Evolutionary conservation across 176 grass and related monocot species (phyloP).

Genomic region (Oryza glumipatula): DNA sequence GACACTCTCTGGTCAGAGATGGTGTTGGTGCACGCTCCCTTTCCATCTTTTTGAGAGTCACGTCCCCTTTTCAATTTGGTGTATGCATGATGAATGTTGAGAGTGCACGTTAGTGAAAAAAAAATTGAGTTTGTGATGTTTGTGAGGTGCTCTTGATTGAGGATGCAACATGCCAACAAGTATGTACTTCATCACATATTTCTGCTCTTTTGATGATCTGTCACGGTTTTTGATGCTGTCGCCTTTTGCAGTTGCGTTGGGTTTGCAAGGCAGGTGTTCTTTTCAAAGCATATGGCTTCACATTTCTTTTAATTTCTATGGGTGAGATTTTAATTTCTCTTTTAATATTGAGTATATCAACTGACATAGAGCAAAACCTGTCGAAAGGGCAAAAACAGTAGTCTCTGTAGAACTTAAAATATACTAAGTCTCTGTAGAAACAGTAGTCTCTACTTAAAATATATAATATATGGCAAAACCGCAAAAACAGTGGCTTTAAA

Average conservation of each 20-base stretch:
- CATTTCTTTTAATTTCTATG: neutral
- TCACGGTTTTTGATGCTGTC: neutral
- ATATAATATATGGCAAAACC: no score
- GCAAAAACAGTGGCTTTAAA: neutral
- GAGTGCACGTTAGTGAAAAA: slow-evolving; percentile 4
- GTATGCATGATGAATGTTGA: slow-evolving; percentile 36
- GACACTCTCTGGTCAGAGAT: slow-evolving; percentile 24
- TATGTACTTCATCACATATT: slow-evolving; percentile 8
- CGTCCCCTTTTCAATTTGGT: slow-evolving; percentile 35
- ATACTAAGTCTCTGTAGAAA: neutral
- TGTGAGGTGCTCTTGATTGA: slow-evolving; percentile 26
- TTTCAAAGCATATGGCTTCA: slow-evolving; percentile 2
- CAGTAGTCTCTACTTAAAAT: no score
- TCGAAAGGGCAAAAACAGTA: neutral
- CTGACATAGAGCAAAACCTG: slow-evolving; percentile 5
- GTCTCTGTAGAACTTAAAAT: neutral
- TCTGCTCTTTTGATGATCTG: slow-evolving; percentile 13
- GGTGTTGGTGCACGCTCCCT: slow-evolving; percentile 42
- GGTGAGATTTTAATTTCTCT: neutral
- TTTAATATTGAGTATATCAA: neutral
- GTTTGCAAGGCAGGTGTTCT: neutral
- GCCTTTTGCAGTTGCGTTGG: neutral
- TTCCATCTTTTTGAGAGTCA: slow-evolving; percentile 43
- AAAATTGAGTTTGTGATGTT: neutral
- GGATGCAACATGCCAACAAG: slow-evolving; percentile 1